Evolutionary conservation across 2,329 filamentous ascomycete species (phyloP).

Genomic region (Aspergillus oerlinghausenensis): DNA sequence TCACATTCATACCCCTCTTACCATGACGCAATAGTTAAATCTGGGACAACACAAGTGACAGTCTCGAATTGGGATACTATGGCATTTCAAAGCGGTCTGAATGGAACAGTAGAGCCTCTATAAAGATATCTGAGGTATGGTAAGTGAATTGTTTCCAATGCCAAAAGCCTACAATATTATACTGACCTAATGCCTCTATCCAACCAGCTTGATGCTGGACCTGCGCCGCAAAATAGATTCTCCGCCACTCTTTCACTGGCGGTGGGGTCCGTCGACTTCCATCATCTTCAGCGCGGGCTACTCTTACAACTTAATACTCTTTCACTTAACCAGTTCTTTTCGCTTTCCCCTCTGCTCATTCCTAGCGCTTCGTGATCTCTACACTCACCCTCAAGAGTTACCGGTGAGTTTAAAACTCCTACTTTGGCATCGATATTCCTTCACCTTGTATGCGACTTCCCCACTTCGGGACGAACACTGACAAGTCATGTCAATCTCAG

Average conservation of each 20-base stretch:
- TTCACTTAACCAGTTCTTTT: constrained; percentile 10
- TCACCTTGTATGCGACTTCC: not conserved
- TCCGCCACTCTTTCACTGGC: constrained; percentile 29
- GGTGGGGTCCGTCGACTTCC: constrained; percentile 24
- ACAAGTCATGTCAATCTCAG: not conserved
- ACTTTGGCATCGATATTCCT: not conserved
- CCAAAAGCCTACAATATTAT: not conserved
- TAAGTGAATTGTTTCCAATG: not conserved
- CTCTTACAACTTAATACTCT: constrained; percentile 8
- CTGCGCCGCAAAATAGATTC: constrained; percentile 36
- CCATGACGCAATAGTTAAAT: constrained; percentile 23
- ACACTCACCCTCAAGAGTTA: not conserved
- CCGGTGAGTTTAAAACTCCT: not conserved
- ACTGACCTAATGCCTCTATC: not conserved
- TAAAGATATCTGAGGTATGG: not conserved
- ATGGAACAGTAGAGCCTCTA: not conserved
- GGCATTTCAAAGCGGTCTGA: not conserved
- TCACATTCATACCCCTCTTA: constrained; percentile 11
- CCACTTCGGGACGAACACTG: not conserved
- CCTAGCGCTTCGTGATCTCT: not conserved
- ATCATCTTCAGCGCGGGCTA: constrained; percentile 8
- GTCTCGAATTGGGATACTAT: not conserved
- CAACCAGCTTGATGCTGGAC: constrained; percentile 3
- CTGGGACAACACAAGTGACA: not conserved
- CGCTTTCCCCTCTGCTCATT: constrained; percentile 1